Percentiles rank a stretch among this genome's conserved stretches.
Conservation (phyloP, 805 yeast species). For the Peterozyma toletana region DNA sequence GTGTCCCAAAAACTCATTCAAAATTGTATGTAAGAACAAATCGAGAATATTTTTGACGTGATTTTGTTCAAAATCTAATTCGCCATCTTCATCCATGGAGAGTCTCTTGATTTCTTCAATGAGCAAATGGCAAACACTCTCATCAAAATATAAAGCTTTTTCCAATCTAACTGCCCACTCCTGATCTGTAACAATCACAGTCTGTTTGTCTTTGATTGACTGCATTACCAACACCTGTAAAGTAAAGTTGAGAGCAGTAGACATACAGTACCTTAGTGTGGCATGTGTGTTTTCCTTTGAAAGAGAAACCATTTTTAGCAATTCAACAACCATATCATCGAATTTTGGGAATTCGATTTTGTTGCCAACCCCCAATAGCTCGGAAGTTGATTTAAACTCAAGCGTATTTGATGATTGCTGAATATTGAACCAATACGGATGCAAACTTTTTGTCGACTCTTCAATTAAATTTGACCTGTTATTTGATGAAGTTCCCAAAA, state of each 20-base stretch:
- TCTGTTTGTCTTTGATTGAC: constrained; percentile 40
- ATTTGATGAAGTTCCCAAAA: constrained; percentile 50
- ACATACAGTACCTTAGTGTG: constrained; percentile 23
- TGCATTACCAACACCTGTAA: constrained; percentile 61
- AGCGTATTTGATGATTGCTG: constrained; percentile 35
- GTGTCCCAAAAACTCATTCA: constrained; percentile 28
- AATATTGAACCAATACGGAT: constrained; percentile 74
- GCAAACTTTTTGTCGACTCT: constrained; percentile 72
- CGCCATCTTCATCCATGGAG: constrained; percentile 10
- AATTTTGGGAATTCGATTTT: constrained; percentile 50
- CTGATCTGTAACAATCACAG: constrained; percentile 61
- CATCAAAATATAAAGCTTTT: constrained; percentile 60
- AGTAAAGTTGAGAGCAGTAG: constrained; percentile 42
- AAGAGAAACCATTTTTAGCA: constrained; percentile 17
- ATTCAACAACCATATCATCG: constrained; percentile 23
- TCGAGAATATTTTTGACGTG: constrained; percentile 11
- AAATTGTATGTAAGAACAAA: constrained; percentile 22
- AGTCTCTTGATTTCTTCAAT: constrained; percentile 11
- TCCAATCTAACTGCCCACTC: constrained; percentile 69
- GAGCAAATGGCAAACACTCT: constrained; percentile 30
- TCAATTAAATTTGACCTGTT: constrained; percentile 72
- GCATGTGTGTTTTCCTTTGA: constrained; percentile 15
- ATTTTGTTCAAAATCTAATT: constrained; percentile 4
- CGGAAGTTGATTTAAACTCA: constrained; percentile 35
- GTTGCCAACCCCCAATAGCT: constrained; percentile 33